Evolutionary conservation across 2,329 filamentous ascomycete species (phyloP), one percentile per base, ranked within the genome.

Genomic region (Talaromyces funiculosus): DNA sequence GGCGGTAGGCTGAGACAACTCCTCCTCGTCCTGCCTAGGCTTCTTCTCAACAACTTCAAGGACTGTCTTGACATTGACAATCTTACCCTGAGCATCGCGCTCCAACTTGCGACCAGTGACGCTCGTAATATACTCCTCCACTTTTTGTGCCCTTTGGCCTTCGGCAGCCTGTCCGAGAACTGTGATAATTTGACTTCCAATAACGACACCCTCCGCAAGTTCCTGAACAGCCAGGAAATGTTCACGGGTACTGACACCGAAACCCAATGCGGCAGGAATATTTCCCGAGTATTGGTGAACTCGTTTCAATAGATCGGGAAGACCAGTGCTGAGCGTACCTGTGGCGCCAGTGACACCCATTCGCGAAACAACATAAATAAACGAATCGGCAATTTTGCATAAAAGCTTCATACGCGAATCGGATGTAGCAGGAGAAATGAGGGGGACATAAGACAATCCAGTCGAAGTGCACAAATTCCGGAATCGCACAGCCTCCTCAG

Each of bases 351-450:
- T 99, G 60, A 97, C 93, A 68, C 94, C 94, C 89, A 96, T 95
- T 68, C 93, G 85, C 26, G 93, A 97, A 60, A 99, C 94, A 63
- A 99, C 92, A 74, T 99, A 99, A 78, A 99, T 96, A 80, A 97
- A 99, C 3, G 92, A 97, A 77, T 97, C 93, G 71, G 94, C 94
- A 64, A 99, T 93, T 74, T 90, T 87, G 84, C 94, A 99, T 12
- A 99, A 87, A 42, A 97, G 84, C 78, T 90, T 93, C 92, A 99
- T 96, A 70, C 94, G 90, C 65, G 86, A 82, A 68, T 97, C 92
- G 6, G 92, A 96, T 1, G 94, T 97, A 10, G 92, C 86, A 6
- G 94, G 94, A 0, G 94, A 93, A 68, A 99, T 97, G 57, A 99
- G 82, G n/a, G 94, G 94, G 14, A 99, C 90, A 73, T 97, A 99